Base-by-base conservation (phyloP, 2,329 filamentous ascomycete genomes). In the Huntiella omanensis region DNA sequence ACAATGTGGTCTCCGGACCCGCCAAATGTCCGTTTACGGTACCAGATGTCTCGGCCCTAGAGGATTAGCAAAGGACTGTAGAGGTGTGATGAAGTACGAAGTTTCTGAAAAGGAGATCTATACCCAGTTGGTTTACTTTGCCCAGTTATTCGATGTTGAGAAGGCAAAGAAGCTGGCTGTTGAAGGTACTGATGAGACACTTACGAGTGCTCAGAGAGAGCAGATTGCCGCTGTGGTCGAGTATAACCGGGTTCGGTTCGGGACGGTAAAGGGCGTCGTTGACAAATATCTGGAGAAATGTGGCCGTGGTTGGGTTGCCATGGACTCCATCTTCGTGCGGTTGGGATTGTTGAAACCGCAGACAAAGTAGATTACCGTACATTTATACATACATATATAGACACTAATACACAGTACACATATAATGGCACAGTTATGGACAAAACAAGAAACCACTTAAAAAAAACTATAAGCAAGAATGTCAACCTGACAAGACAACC, bases 1-100 rank as follows among this genome's bases (percentile, higher is more conserved):
- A 2, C 77, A 83, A 33, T 98, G 91, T 61, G 82, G 80, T 22
- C 82, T 78, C 57, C 80, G 84, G 48, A 96, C 91, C 2, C 75
- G 88, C 42, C 85, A 94, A 59, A 87, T 96, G 69, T 83, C 77
- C 55, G 91, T 98, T 35, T 94, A 93, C 59, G 91, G 91, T 40
- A 77, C 81, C 50, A 77, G 86, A 43, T 98, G 91, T 59, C 69
- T 96, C 4, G 91, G 91, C 0, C 84, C 88, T 12, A 80, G 79
- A 54, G 86, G 87, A 1, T 77, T 91, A 3, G 88, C 82, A 0
- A 73, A 78, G 47, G 87, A 85, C 47, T 98, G 91, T 59, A 66
- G 78, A 3, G 91, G 91, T 15, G 75, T 75, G 43, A 96, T 98
- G 87, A 67, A 73, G 16, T 95, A 87, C 59, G 86, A 92, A 63